Base-by-base conservation (phyloP, 176 grass and related monocot genomes). In the Oryza nivara region DNA sequence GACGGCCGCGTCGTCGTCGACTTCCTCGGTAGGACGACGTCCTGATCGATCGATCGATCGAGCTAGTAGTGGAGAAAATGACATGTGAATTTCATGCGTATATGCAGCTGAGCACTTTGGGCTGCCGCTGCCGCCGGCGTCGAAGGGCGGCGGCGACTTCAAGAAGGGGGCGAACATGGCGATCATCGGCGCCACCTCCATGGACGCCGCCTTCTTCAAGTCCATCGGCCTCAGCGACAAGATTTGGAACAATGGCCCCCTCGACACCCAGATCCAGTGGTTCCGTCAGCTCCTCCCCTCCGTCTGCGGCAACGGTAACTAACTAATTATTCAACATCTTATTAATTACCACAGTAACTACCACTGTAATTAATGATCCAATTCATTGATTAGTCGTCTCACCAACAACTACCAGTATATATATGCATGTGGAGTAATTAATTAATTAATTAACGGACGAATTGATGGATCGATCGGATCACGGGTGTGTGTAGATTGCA, bases 1-100 rank as follows among this genome's bases (percentile, higher is more conserved):
- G 81, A 97, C 34, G 95, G 92, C 75, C 92, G 95, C 64, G 65
- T 97, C 80, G 85, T 94, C 78, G 11, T 94, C 45, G 95, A 97
- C 72, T 91, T 89, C 82, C 68, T 97, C 1, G 95, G 92, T 97
- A 30, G 28, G 28, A 30, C 28, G 28, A 30, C 34, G 34, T 35
- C 34, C 34, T 35, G 28, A 30, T 30, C 1, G 28, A 30, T 35
- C 34, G 35, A 36, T 36, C 35, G 35, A 36, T 36, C 35, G 35
- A 36, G 35, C 5, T 32, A 32, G 30, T 32, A 32, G 30, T 32
- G 30, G 30, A 4, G 34, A 0, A 36, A 36, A 36, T 36, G 35
- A 36, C 35, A 36, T 40, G 38, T 40, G 38, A 7, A 5, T 36
- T 32, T 32, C 30, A 5, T 36, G 35, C 5, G 1, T 40, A 5